Conservation (phyloP, 805 yeast species). For the Yamadazyma scolyti region DNA sequence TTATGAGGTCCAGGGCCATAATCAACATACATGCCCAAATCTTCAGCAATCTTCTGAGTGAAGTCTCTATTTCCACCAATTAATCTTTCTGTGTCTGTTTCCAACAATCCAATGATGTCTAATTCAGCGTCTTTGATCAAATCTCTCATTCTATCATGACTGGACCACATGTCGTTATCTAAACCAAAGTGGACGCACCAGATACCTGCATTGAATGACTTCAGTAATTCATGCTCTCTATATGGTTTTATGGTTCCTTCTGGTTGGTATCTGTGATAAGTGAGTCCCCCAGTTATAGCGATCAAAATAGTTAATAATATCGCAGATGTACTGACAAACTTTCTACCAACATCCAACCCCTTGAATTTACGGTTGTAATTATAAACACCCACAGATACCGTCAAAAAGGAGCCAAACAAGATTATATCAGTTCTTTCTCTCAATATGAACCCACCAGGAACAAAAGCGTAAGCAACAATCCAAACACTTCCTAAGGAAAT, state of each 20-base stretch:
- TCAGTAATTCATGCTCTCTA: slow-evolving; percentile 46
- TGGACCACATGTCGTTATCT: slow-evolving; percentile 97
- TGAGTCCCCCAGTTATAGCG: no score
- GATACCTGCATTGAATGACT: slow-evolving; percentile 86
- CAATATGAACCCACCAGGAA: slow-evolving; percentile 85
- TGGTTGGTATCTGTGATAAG: slow-evolving; percentile 61
- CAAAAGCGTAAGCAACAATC: slow-evolving; percentile 98
- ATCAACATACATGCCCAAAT: slow-evolving; percentile 90
- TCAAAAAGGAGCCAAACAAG: slow-evolving; percentile 49
- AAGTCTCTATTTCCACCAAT: slow-evolving; percentile 95
- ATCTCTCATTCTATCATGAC: slow-evolving; percentile 85
- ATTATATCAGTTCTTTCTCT: slow-evolving; percentile 87
- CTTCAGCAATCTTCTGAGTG: slow-evolving; percentile 88
- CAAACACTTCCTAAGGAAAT: slow-evolving; percentile 83
- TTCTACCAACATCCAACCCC: slow-evolving; percentile 20
- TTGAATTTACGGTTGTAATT: slow-evolving; percentile 27
- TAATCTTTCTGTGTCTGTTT: slow-evolving; percentile 89
- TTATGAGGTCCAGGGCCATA: slow-evolving; percentile 97
- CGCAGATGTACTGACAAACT: slow-evolving; percentile 32
- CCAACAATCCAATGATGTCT: slow-evolving; percentile 87
- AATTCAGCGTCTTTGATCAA: slow-evolving; percentile 81
- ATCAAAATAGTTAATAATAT: slow-evolving; percentile 50
- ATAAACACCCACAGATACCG: slow-evolving; percentile 52
- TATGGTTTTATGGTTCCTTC: slow-evolving; percentile 34
- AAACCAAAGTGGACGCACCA: slow-evolving; percentile 98